phyloP scores from a whole-genome alignment of 2,329 filamentous ascomycete species.

The Aureobasidium uvarum region DNA sequence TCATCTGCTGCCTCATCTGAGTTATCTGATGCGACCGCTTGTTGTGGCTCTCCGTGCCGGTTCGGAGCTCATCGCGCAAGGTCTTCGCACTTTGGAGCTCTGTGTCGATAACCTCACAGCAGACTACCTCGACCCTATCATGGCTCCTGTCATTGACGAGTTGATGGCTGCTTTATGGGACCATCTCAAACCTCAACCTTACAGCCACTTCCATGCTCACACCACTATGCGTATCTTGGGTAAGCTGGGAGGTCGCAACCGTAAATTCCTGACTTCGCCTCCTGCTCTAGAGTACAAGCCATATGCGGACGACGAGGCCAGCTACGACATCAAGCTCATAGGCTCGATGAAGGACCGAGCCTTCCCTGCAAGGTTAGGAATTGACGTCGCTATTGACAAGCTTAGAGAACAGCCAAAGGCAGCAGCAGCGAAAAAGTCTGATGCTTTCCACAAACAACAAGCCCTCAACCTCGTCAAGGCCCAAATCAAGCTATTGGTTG shows the following conservation, averaged over 20 bases:
- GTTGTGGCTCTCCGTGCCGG: constrained; percentile 93
- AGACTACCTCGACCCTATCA: constrained; percentile 97
- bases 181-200: constrained; percentile 87
- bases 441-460: constrained; percentile 89
- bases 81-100: constrained; percentile 85
- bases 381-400: constrained; percentile 86
- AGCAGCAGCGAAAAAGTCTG: constrained; percentile 61
- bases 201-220: constrained; percentile 96
- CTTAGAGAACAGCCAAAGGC: constrained; percentile 74
- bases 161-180: constrained; percentile 97
- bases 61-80: constrained; percentile 91
- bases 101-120: constrained; percentile 98
- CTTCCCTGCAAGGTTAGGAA: constrained; percentile 80
- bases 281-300: constrained; percentile 78
- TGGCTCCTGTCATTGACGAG: constrained; percentile 98
- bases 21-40: constrained; percentile 92
- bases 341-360: constrained; percentile 86
- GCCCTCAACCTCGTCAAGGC: constrained; percentile 83
- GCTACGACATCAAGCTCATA: constrained; percentile 83
- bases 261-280: constrained; percentile 91
- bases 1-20: constrained; percentile 90
- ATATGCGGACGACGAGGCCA: constrained; percentile 83
- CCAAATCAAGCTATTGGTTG: constrained; percentile 87
- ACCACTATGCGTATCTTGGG: constrained; percentile 97
- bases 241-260: constrained; percentile 90